Evolutionary conservation across 768 basidiomycete genomes (phyloP).

Genomic region (Tylopilus sp.): DNA sequence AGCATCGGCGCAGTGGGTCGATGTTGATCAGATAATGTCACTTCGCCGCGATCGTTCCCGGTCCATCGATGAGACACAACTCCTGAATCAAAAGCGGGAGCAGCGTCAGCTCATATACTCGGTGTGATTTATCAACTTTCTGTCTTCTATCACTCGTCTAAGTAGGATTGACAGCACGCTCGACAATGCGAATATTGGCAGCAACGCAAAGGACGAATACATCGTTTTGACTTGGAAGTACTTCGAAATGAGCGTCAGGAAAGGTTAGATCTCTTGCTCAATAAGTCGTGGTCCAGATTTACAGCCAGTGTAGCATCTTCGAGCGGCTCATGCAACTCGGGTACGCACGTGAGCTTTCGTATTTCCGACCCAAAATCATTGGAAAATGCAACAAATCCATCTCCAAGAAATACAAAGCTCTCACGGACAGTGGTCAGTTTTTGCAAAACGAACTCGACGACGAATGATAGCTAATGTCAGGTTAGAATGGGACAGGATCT

Average conservation of each 20-base stretch:
- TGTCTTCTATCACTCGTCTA: neutral
- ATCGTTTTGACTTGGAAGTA: conserved; percentile 9
- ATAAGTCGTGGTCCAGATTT: neutral
- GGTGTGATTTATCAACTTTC: neutral
- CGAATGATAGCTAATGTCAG: neutral
- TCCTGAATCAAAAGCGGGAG: conserved; percentile 2
- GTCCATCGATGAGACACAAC: conserved; percentile 2
- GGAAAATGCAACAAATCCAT: neutral
- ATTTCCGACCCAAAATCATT: neutral
- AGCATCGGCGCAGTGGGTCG: conserved; percentile 7
- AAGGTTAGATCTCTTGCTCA: conserved; percentile 1
- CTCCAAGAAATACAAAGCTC: conserved; percentile 10
- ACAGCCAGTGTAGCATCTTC: conserved; percentile 14
- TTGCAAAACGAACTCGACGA: too few species aligned
- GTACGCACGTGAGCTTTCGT: conserved; percentile 8
- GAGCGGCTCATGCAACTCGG: conserved; percentile 12
- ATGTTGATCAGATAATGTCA: conserved; percentile 8
- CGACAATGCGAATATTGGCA: conserved; percentile 8
- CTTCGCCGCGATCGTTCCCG: conserved; percentile 4
- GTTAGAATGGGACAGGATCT: conserved; percentile 12
- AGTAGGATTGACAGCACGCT: conserved; percentile 10
- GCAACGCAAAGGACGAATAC: conserved; percentile 4
- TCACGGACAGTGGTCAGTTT: conserved; percentile 11
- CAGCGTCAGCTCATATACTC: neutral
- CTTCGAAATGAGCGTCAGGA: conserved; percentile 8